phyloP scores from a whole-genome alignment of 164 flowering plant genomes.

The Berberis vulgaris region DNA sequence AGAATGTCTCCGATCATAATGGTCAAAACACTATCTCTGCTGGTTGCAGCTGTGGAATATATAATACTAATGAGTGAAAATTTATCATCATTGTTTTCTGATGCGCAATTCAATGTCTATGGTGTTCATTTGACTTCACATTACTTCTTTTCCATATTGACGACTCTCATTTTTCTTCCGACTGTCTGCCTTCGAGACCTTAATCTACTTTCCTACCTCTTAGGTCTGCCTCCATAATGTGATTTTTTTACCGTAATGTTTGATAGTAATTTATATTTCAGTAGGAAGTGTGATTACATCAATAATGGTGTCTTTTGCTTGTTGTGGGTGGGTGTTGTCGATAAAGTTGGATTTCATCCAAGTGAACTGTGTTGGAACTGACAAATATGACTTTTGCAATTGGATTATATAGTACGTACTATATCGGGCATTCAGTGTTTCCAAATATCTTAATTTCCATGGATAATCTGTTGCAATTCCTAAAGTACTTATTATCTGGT shows the following conservation, averaged over 20 bases:
- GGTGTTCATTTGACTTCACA: slow-evolving; percentile 35
- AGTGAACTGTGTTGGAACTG: slow-evolving; percentile 31
- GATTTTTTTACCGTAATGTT: no score
- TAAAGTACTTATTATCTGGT: slow-evolving; percentile 41
- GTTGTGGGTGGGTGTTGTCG: slow-evolving; percentile 60
- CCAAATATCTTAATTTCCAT: slow-evolving; percentile 73
- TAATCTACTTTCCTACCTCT: slow-evolving; percentile 55
- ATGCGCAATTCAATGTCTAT: slow-evolving; percentile 18
- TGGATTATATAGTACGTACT: slow-evolving; percentile 58
- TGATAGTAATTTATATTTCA: slow-evolving; percentile 14
- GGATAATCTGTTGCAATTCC: slow-evolving; percentile 50
- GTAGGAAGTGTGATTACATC: slow-evolving; percentile 66
- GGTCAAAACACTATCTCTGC: background rate
- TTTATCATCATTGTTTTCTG: slow-evolving; percentile 45
- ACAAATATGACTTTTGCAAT: slow-evolving; percentile 45
- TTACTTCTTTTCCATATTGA: slow-evolving; percentile 30
- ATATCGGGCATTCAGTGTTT: slow-evolving; percentile 59
- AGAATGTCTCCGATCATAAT: no score
- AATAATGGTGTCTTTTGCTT: slow-evolving; percentile 45
- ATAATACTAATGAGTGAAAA: slow-evolving; percentile 57
- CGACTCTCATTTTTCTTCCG: slow-evolving; percentile 46
- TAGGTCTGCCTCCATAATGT: slow-evolving; percentile 26
- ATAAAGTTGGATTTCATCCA: slow-evolving; percentile 47
- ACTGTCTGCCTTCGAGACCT: slow-evolving; percentile 68
- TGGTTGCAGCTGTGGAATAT: slow-evolving; percentile 52